phyloP scores from a whole-genome alignment of 805 yeast species.

The Wickerhamiella domercqiae region DNA sequence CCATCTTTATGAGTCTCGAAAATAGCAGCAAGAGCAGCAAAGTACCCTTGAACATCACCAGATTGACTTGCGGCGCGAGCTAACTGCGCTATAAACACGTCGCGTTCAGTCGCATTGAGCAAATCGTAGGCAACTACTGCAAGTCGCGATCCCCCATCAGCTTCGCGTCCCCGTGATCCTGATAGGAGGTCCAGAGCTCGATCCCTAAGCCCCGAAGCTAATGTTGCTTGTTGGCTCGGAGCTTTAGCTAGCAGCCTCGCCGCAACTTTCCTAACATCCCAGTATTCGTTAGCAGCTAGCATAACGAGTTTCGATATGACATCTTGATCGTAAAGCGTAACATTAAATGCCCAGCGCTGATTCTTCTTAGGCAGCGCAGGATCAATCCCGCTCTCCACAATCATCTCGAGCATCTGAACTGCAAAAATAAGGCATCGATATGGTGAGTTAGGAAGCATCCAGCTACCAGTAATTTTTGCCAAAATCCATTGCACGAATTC shows the following conservation, averaged over 20 bases:
- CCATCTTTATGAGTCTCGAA: neutral
- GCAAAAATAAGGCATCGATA: slow-evolving; percentile 39
- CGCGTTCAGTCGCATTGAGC: slow-evolving; percentile 13
- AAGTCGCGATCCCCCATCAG: slow-evolving; percentile 67
- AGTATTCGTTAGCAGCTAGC: slow-evolving; percentile 53
- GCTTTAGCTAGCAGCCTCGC: slow-evolving; percentile 33
- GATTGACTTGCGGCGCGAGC: slow-evolving; percentile 13
- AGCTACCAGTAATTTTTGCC: neutral
- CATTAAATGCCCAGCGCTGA: slow-evolving; percentile 30
- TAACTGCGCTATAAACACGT: slow-evolving; percentile 23
- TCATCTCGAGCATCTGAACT: slow-evolving; percentile 30
- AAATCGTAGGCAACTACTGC: slow-evolving; percentile 34
- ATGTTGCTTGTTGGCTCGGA: slow-evolving; percentile 23
- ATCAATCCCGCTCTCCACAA: slow-evolving; percentile 46
- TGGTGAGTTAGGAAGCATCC: slow-evolving; percentile 39
- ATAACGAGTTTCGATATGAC: slow-evolving; percentile 40
- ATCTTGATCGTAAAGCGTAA: slow-evolving; percentile 29
- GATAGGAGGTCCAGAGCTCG: slow-evolving; percentile 18
- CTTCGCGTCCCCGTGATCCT: slow-evolving; percentile 38
- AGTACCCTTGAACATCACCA: slow-evolving; percentile 33
- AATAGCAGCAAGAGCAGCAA: slow-evolving; percentile 33
- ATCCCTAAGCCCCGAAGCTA: neutral
- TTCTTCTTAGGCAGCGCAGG: slow-evolving; percentile 17
- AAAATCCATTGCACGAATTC: slow-evolving; percentile 1
- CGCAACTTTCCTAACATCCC: slow-evolving; percentile 51